Evolutionary conservation across 2,329 filamentous ascomycete species (phyloP), one percentile per base, ranked within the genome.

Genomic region (Trichophyton mentagrophytes): DNA sequence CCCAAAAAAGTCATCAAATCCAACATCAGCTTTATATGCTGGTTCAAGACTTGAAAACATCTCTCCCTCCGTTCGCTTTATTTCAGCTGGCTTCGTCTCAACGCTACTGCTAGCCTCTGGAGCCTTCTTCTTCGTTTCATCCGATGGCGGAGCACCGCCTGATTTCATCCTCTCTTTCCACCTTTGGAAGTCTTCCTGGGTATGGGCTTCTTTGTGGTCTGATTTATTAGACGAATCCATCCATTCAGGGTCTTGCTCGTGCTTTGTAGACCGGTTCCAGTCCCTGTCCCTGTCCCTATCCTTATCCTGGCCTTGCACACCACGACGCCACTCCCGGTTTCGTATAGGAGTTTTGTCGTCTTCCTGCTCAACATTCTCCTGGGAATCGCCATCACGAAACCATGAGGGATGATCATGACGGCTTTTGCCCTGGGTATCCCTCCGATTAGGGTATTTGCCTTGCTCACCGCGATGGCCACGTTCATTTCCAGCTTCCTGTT

Each of bases 101-200:
- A 75, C 13, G 56, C 70, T 38, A 38, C 33, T 71, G 42, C 66
- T 65, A 62, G 62, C 71, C 25, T 65, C 63, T 25, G 49, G 42
- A 44, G 64, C 46, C 55, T 77, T 75, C 64, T 74, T 78, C 67
- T 78, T 79, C 61, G 79, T 74, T 57, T 73, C 73, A 8, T 67
- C 64, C 3, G 72, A 64, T 42, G 68, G 60, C 49, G 65, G 64
- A 58, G 73, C 83, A 64, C 83, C 81, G 64, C 83, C 81, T 44
- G 85, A 85, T 73, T 88, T 92, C 90, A 95, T 95, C 65, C 81
- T 82, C 67, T 95, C 89, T 80, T 96, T 96, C 85, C 92, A 96
- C 66, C 89, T 89, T 75, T 95, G 87, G 72, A 96, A 95, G 66
- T 96, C 91, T 69, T 95, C 90, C 68, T 89, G 86, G 0, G 90